phyloP scores from a whole-genome alignment of 495 filamentous ascomycete species.

The Annulohypoxylon moriforme region DNA sequence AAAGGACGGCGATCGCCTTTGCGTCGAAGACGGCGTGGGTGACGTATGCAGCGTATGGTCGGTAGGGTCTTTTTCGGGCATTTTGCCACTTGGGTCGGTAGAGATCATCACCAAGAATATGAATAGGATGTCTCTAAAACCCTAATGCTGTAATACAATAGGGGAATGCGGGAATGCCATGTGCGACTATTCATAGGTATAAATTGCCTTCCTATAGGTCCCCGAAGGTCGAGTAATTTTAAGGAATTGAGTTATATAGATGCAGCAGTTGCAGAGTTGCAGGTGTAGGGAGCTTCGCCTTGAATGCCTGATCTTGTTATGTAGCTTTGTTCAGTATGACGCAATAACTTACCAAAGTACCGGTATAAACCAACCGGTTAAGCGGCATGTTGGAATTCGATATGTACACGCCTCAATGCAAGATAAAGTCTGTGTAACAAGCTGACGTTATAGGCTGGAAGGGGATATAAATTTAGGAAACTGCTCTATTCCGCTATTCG shows the following conservation, averaged over 20 bases:
- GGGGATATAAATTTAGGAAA: slow-evolving; percentile 2
- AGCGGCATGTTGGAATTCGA: slow-evolving; percentile 19
- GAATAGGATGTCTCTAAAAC: neutral
- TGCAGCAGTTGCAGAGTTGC: too few relatives aligned
- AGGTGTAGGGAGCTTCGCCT: neutral
- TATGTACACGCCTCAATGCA: slow-evolving; percentile 1
- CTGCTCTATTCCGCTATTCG: neutral
- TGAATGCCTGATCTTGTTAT: slow-evolving; percentile 2
- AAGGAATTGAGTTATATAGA: neutral
- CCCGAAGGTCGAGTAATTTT: neutral
- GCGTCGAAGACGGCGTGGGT: slow-evolving; percentile 5
- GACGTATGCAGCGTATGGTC: neutral
- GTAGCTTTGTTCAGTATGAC: slow-evolving; percentile 40
- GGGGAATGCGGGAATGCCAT: slow-evolving; percentile 22
- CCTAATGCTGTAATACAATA: neutral
- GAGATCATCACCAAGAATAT: neutral
- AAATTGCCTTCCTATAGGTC: slow-evolving; percentile 1
- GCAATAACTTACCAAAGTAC: slow-evolving; percentile 17
- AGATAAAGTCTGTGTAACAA: slow-evolving; percentile 8
- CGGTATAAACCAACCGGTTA: slow-evolving; percentile 18
- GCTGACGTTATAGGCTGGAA: neutral
- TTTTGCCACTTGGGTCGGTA: slow-evolving; percentile 21
- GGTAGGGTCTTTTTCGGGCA: slow-evolving; percentile 15
- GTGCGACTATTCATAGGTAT: slow-evolving; percentile 8
- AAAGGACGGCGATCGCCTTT: slow-evolving; percentile 19